phyloP scores from a whole-genome alignment of 768 basidiomycete genomes.

The Boletus edulis region DNA sequence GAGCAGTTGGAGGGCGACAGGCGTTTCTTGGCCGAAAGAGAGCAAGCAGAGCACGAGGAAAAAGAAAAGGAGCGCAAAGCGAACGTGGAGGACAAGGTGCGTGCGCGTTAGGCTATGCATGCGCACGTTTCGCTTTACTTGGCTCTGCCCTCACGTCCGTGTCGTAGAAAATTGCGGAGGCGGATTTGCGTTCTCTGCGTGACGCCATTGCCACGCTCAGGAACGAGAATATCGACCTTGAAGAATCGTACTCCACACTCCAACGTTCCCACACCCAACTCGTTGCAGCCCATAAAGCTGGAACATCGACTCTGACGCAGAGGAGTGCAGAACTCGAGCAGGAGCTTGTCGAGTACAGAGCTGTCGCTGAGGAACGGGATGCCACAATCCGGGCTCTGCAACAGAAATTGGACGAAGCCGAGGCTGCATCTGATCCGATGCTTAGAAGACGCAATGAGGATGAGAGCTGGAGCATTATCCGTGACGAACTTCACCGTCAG shows the following conservation, averaged over 20 bases:
- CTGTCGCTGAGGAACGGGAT: constrained; percentile 41
- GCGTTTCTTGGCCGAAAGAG: constrained; percentile 64
- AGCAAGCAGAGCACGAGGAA: constrained; percentile 65
- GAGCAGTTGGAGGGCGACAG: constrained; percentile 71
- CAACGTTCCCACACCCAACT: constrained; percentile 49
- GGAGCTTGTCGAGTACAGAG: constrained; percentile 44
- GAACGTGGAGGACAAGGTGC: constrained; percentile 59
- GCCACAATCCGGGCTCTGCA: constrained; percentile 44
- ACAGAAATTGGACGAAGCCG: constrained; percentile 46
- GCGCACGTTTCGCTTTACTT: neutral
- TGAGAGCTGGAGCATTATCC: constrained; percentile 59
- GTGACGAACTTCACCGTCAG: constrained; percentile 68
- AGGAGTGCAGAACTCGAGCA: constrained; percentile 46
- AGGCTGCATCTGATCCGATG: constrained; percentile 31
- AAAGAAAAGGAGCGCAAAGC: constrained; percentile 55
- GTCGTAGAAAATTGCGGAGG: constrained; percentile 46
- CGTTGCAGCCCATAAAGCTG: constrained; percentile 48
- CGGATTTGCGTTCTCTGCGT: constrained; percentile 52
- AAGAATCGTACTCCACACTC: constrained; percentile 52
- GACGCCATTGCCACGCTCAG: constrained; percentile 46
- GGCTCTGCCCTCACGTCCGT: neutral
- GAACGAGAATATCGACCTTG: constrained; percentile 59
- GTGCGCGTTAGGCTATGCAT: constrained; percentile 16
- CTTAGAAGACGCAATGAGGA: constrained; percentile 37
- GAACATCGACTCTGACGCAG: constrained; percentile 46